Evolutionary conservation across 2,329 filamentous ascomycete genomes (phyloP), one percentile per base, ranked within the genome.

Genomic region (Fusarium agapanthi): DNA sequence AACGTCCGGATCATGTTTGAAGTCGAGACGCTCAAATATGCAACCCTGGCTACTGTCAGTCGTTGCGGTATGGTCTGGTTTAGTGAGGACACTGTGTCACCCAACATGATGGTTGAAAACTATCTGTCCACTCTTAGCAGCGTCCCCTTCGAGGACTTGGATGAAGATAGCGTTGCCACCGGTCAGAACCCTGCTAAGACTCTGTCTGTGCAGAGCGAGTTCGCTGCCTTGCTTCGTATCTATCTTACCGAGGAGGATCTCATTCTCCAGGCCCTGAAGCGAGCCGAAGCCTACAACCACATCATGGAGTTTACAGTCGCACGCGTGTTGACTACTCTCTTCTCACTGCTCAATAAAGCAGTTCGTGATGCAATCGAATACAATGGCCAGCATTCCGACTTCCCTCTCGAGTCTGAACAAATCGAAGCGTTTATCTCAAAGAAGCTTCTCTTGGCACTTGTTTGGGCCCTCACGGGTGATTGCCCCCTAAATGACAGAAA

Each of bases 21-120:
- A 85, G 96, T 99, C 40, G 97, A 99, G 84, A 98, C 92, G 7
- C 87, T 99, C 67, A 97, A 97, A 80, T 99, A 99, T 80, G 96
- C 96, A 41, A 99, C 96, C 0, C 89, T 99, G 48, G 96, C 96
- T 62, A 99, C 96, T n/a, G 96, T 99, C 79, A 97, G 93, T 91
- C 95, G 96, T 84, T 99, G 96, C 81, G 96, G 96, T 88, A 99
- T 99, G 96, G 97, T 99, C 20, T 99, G 96, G 96, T 99, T 98
- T 84, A 99, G 95, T 80, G 95, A 98, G 78, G 97, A 99, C 79
- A 98, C 95, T 34, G 95, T 99, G 44, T 95, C 94, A 37, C 90
- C 95, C 3, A 89, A 89, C 74, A 97, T 99, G 93, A 93, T 98
- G 90, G 92, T 98, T 44, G 87, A 90, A 71, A 94, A 98, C 82